Percentiles rank a stretch among this genome's conserved stretches.
Evolutionary conservation across 2,329 filamentous ascomycete species (phyloP).

Genomic region (Penicillium polonicum): DNA sequence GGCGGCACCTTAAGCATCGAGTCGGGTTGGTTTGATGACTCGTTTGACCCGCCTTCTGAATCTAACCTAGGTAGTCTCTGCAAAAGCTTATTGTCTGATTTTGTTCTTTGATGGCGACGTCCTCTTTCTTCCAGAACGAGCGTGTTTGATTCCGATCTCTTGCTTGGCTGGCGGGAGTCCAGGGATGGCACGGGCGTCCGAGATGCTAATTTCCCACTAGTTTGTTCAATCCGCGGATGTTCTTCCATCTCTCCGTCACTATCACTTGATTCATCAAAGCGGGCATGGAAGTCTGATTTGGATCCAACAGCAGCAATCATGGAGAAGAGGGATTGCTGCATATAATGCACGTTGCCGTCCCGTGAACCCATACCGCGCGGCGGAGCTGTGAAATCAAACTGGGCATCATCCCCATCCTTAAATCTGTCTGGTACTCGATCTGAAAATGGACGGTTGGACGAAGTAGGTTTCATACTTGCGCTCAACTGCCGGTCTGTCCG

Average conservation of each 20-base stretch:
- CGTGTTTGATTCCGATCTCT: constrained; percentile 2
- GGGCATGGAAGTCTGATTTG: constrained; percentile 74
- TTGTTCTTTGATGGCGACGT: constrained; percentile 56
- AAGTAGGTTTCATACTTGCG: constrained; percentile 43
- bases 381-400: constrained; percentile 61
- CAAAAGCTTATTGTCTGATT: constrained; percentile 60
- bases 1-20: constrained; percentile 19
- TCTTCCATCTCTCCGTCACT: constrained; percentile 60
- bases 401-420: constrained; percentile 57
- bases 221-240: constrained; percentile 18
- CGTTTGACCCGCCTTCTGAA: constrained; percentile 28
- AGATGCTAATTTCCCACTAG: background rate
- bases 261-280: constrained; percentile 81
- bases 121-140: constrained; percentile 34
- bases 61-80: constrained; percentile 63
- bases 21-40: constrained; percentile 22
- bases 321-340: constrained; percentile 93
- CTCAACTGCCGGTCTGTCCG: constrained; percentile 43
- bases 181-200: constrained; percentile 2
- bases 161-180: constrained; percentile 4
- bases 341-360: constrained; percentile 57
- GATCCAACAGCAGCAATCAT: constrained; percentile 87
- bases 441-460: constrained; percentile 46
- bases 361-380: constrained; percentile 40
- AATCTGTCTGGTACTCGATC: constrained; percentile 59